Base-by-base conservation (phyloP, 2,329 filamentous ascomycete species). In the Beauveria brongniartii region DNA sequence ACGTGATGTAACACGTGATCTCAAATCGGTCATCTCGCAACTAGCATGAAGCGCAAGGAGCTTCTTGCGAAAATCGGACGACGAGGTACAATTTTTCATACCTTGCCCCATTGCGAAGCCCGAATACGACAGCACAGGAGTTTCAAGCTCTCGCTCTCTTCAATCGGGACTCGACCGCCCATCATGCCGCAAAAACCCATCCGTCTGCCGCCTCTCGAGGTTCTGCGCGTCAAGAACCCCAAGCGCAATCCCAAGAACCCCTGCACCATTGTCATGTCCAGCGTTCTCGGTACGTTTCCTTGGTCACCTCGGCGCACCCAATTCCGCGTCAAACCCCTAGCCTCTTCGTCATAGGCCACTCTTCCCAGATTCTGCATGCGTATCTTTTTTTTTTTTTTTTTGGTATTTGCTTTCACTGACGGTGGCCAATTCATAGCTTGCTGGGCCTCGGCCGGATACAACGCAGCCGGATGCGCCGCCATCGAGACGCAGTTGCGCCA, bases 391-490 rank as follows among this genome's bases (percentile, higher is more conserved):
- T 10, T 20, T 47, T 48, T n/a, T 12, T 6, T 16, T 14, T 20
- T 47, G 22, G 22, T 22, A 2, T 48, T n/a, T 12, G 1, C 24
- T 24, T 24, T 24, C 24, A 28, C 40, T 34, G 18, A 41, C 5
- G 34, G 26, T 43, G 52, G 14, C 5, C 51, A 40, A 24, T 41
- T 18, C n/a, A 43, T 64, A 93, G 90, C 89, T 64, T 94, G 90
- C 75, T 94, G 90, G 90, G 90, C 90, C 1, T 92, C 90, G 2
- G 83, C 87, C 34, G 90, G 90, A 53, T 87, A 88, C 74, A 88
- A 77, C 71, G 78, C 81, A 6, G 70, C 79, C 14, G 84, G 83
- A 43, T 88, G 85, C 71, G 78, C 78, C 26, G 77, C 78, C 47
- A 70, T 88, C 65, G 85, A 88, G 73, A 78, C 79, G 61, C 78